Conservation (phyloP, 257 asterid genomes). For the Osmanthus fragrans region DNA sequence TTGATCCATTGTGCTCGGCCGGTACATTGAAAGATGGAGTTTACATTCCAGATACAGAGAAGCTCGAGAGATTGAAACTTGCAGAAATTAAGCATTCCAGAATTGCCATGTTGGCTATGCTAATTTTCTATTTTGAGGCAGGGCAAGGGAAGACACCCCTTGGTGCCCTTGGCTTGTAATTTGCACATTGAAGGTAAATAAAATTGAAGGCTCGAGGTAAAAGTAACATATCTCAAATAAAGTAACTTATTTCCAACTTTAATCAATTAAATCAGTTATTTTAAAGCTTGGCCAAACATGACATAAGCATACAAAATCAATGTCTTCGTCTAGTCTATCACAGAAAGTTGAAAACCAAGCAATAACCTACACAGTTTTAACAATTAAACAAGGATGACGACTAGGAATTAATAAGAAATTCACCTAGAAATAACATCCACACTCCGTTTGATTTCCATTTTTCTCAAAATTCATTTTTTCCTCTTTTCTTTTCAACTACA, state of each 20-base stretch:
- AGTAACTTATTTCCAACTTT: neutral
- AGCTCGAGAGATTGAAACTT: constrained; percentile 84
- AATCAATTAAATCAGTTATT: too few relatives aligned
- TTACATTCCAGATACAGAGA: constrained; percentile 70
- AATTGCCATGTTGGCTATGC: constrained; percentile 91
- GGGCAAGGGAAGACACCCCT: constrained; percentile 98
- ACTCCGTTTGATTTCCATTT: too few relatives aligned
- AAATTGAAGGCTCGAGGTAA: neutral
- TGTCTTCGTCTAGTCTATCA: too few relatives aligned
- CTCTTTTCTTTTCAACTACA: too few relatives aligned
- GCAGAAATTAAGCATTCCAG: constrained; percentile 98
- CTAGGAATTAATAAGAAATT: too few relatives aligned
- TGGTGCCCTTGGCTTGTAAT: constrained; percentile 87
- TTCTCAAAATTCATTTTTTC: too few relatives aligned
- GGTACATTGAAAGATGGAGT: constrained; percentile 67
- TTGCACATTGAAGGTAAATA: neutral
- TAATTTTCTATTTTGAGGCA: constrained; percentile 89
- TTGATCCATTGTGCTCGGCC: constrained; percentile 71
- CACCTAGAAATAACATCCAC: too few relatives aligned
- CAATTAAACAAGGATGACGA: too few relatives aligned
- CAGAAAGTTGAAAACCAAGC: too few relatives aligned
- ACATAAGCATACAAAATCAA: neutral
- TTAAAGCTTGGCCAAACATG: neutral
- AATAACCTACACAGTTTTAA: too few relatives aligned
- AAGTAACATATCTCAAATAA: neutral